Conservation (phyloP, 129 eudicot species). For the Dittrichia graveolens region DNA sequence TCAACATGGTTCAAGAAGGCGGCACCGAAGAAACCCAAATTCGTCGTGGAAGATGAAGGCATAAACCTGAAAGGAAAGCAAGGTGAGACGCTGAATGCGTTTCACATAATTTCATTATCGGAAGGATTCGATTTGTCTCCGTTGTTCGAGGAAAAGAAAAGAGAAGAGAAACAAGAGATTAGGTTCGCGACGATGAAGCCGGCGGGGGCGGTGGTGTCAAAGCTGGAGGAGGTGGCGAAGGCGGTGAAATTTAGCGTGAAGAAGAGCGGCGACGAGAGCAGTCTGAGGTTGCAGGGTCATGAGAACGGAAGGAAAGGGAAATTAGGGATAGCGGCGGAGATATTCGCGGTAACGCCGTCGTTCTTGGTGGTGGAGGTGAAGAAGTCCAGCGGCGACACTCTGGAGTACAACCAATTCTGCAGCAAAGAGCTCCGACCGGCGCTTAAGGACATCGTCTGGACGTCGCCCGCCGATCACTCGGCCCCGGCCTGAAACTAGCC, state of each 20-base stretch:
- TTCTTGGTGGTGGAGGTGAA: constrained; percentile 80
- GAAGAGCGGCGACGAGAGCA: constrained; percentile 52
- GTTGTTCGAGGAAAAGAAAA: constrained; percentile 74
- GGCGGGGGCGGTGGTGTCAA: constrained; percentile 69
- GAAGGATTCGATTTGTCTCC: constrained; percentile 86
- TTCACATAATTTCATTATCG: constrained; percentile 83
- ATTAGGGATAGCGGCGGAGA: constrained; percentile 71
- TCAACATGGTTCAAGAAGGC: constrained; percentile 49
- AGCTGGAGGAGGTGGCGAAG: constrained; percentile 76
- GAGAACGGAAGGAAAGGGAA: constrained; percentile 82
- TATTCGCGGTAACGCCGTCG: constrained; percentile 67
- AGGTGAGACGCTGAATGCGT: constrained; percentile 64
- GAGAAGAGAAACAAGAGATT: constrained; percentile 58
- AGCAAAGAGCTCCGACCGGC: constrained; percentile 87
- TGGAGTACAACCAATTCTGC: constrained; percentile 91
- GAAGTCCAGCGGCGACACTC: constrained; percentile 74
- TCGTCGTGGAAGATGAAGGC: constrained; percentile 36
- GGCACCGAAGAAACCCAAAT: constrained; percentile 19
- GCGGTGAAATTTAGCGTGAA: constrained; percentile 51
- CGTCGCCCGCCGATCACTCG: constrained; percentile 42
- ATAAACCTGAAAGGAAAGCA: constrained; percentile 37
- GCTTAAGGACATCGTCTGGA: constrained; percentile 64
- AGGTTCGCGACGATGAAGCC: constrained; percentile 71
- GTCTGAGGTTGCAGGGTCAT: constrained; percentile 67
- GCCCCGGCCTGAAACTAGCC: constrained; percentile 16